These are phyloP conservation scores for Ricinus communis DNA, from an alignment of 345 rosid species.

Conservation along the genomic window DNA sequence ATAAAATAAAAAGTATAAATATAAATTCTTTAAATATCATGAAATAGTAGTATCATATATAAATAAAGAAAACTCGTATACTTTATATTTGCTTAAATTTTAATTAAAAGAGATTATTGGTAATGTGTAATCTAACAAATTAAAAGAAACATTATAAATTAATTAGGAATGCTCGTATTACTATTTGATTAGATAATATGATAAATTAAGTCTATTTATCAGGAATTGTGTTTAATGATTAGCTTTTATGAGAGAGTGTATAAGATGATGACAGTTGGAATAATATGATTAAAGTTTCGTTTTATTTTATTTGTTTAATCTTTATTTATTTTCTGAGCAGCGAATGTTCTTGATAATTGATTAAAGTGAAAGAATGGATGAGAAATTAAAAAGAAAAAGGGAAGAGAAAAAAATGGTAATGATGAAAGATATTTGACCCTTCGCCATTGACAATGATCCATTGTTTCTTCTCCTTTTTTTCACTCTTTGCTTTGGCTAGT, in stretches of 20 bases:
- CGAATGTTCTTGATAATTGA: background rate
- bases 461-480: background rate
- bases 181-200: too few species aligned
- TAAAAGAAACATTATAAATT: too few species aligned
- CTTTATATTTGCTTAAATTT: too few species aligned
- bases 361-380: constrained; percentile 1
- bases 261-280: constrained; percentile 12
- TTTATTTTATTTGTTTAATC: background rate
- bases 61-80: too few species aligned
- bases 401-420: background rate
- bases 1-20: too few species aligned
- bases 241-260: background rate
- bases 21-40: too few species aligned
- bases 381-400: constrained; percentile 29
- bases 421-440: constrained; percentile 6
- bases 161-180: too few species aligned
- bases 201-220: too few species aligned
- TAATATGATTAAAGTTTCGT: constrained; percentile 5
- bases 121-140: too few species aligned
- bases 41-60: too few species aligned
- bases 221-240: background rate
- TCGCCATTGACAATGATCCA: background rate
- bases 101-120: too few species aligned
- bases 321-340: background rate
- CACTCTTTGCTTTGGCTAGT: too few species aligned